Conservation (phyloP, 495 filamentous ascomycete genomes). For the Ramalina intermedia region DNA sequence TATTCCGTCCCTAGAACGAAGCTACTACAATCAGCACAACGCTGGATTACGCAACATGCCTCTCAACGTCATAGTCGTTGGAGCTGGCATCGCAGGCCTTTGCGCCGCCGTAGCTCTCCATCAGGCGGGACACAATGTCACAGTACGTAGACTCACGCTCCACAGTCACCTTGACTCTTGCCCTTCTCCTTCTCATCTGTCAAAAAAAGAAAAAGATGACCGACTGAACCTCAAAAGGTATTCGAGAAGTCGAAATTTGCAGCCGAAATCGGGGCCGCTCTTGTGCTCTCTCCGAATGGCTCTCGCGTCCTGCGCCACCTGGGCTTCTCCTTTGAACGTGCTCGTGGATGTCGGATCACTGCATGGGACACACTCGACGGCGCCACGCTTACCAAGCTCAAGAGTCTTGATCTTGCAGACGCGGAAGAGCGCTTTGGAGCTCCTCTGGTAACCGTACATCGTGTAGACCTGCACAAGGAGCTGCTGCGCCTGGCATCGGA, state of each 20-base stretch:
- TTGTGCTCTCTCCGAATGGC: slow-evolving; percentile 31
- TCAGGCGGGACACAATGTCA: slow-evolving; percentile 15
- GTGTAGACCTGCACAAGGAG: slow-evolving; percentile 36
- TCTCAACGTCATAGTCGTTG: slow-evolving; percentile 24
- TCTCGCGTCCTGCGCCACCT: slow-evolving; percentile 23
- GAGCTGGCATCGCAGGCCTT: slow-evolving; percentile 33
- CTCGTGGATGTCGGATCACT: slow-evolving; percentile 18
- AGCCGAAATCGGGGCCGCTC: slow-evolving; percentile 33
- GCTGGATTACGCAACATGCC: neutral
- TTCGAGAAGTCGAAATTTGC: slow-evolving; percentile 16
- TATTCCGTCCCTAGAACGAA: too few relatives aligned
- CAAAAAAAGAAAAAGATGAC: too few relatives aligned
- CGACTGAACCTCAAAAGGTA: neutral
- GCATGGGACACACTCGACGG: slow-evolving; percentile 17
- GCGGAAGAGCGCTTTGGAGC: slow-evolving; percentile 4
- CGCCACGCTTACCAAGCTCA: slow-evolving; percentile 13
- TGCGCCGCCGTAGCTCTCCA: slow-evolving; percentile 23
- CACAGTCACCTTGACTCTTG: neutral
- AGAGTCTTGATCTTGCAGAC: slow-evolving; percentile 12
- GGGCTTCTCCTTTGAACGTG: slow-evolving; percentile 18
- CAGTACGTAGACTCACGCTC: slow-evolving; percentile 5
- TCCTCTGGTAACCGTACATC: slow-evolving; percentile 26
- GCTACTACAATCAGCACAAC: neutral
- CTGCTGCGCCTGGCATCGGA: slow-evolving; percentile 23
- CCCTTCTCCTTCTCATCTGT: too few relatives aligned